Conservation (phyloP, 2,329 filamentous ascomycete species). For the Salinomyces thailandicus region DNA sequence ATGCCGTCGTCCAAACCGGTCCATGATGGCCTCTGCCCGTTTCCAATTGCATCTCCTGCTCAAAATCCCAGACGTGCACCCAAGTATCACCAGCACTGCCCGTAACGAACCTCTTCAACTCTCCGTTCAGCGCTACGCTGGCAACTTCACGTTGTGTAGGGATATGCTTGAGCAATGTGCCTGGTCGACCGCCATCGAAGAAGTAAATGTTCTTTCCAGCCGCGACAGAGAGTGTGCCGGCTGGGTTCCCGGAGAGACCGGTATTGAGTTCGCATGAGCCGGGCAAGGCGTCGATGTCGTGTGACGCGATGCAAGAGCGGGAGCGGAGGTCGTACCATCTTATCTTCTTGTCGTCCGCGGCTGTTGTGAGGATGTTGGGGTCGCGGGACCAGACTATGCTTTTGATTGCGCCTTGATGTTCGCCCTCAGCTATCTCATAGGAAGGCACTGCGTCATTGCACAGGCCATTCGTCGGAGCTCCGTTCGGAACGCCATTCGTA, state of each 20-base stretch:
- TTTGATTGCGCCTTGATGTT: conserved; percentile 84
- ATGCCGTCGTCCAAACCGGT: conserved; percentile 90
- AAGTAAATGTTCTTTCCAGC: conserved; percentile 94
- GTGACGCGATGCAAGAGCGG: conserved; percentile 63
- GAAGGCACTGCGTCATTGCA: conserved; percentile 39
- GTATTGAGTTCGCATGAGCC: conserved; percentile 84
- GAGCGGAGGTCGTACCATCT: conserved; percentile 88
- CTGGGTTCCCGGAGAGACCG: conserved; percentile 49
- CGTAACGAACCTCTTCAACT: conserved; percentile 72
- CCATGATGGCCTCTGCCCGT: conserved; percentile 95
- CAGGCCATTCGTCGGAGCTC: conserved; percentile 2
- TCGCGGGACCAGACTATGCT: conserved; percentile 76
- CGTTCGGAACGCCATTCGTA: conserved; percentile 7
- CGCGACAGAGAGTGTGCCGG: conserved; percentile 71
- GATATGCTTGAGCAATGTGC: conserved; percentile 63
- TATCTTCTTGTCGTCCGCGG: conserved; percentile 79
- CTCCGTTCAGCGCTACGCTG: conserved; percentile 77
- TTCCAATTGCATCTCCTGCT: conserved; percentile 73
- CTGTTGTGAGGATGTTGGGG: conserved; percentile 79
- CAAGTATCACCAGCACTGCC: conserved; percentile 88
- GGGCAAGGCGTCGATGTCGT: conserved; percentile 72
- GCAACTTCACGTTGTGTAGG: conserved; percentile 76
- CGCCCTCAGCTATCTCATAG: conserved; percentile 78
- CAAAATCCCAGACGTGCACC: conserved; percentile 89
- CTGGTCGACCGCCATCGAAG: conserved; percentile 66